Evolutionary conservation across 371 early-diverging fungal species (phyloP).

Genomic region (Capillidium heterosporum): DNA sequence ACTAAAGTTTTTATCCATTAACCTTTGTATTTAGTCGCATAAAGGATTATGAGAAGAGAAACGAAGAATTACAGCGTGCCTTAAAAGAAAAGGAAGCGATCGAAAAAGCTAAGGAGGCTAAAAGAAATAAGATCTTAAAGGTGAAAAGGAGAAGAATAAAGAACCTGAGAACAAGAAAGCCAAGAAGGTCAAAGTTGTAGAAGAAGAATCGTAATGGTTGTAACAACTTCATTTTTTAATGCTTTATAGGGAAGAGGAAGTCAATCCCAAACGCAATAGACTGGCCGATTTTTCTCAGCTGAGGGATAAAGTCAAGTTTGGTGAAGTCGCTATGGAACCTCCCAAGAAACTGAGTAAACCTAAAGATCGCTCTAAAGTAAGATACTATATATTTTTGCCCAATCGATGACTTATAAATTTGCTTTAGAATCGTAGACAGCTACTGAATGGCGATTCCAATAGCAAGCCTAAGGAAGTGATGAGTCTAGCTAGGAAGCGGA

Average conservation of each 20-base stretch:
- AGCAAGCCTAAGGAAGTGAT: background rate
- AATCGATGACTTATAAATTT: background rate
- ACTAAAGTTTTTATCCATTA: too few species aligned
- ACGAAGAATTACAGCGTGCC: background rate
- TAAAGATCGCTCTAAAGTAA: conserved; percentile 5
- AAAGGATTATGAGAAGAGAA: too few species aligned
- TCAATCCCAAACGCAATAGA: background rate
- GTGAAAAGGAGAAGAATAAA: background rate
- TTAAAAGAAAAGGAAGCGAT: background rate
- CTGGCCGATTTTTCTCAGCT: background rate
- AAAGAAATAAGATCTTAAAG: background rate
- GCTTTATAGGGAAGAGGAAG: background rate
- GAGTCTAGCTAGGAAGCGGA: background rate
- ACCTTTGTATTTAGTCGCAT: too few species aligned
- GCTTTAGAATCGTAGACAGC: background rate
- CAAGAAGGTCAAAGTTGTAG: too few species aligned
- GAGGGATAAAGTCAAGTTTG: conserved; percentile 4
- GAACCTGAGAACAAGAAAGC: background rate
- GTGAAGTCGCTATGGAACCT: conserved; percentile 5
- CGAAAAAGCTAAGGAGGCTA: background rate
- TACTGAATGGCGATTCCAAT: background rate
- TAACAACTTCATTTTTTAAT: background rate
- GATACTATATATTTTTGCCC: background rate
- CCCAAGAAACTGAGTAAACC: background rate
- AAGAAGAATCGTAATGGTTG: background rate